Base-by-base conservation (phyloP, 805 yeast genomes). In the Candida wancherniae region DNA sequence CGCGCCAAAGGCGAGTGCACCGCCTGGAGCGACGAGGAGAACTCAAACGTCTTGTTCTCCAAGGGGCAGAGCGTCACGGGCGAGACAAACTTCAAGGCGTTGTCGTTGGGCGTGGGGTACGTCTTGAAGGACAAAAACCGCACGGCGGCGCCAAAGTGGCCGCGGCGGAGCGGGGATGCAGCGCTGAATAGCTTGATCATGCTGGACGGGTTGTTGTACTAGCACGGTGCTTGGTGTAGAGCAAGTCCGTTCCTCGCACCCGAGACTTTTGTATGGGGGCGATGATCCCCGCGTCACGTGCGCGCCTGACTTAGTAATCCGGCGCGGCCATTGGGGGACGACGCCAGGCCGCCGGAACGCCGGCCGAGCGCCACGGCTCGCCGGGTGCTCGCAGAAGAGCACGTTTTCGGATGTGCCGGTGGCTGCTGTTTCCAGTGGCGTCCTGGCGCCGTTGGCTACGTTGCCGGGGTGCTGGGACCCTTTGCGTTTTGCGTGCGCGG, bases 81-180 rank as follows among this genome's bases (percentile, higher is more conserved):
- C 2, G 76, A 60, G 6, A 79, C 61, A 49, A 79, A 82, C 49
- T 82, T 82, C 33, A 82, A 57, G 1, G 92, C 87, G 53, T 82
- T 77, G 31, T 77, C 84, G 48, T 81, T 81, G 9, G 92, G 92
- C 0, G 92, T 82, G 2, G 79, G 63, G 12, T 71, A 50, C 0
- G 85, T 61, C 37, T 65, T 53, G 45, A 64, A 63, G 2, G 67
- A 53, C 15, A 61, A 50, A 17, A 50, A 44, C 26, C 69, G 45
- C n/a, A 20, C 13, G 22, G 9, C 11, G 3, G 33, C 15, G 22
- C n/a, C 16, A 12, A n/a, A n/a, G n/a, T n/a, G n/a, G n/a, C n/a
- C n/a, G n/a, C n/a, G n/a, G n/a, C n/a, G n/a, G n/a, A n/a, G n/a
- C n/a, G n/a, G n/a, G n/a, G n/a, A n/a, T n/a, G n/a, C n/a, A n/a